These are phyloP conservation scores for Calonectria hawksworthii DNA, from an alignment of 2,329 filamentous ascomycete genomes.

Conservation along the genomic window DNA sequence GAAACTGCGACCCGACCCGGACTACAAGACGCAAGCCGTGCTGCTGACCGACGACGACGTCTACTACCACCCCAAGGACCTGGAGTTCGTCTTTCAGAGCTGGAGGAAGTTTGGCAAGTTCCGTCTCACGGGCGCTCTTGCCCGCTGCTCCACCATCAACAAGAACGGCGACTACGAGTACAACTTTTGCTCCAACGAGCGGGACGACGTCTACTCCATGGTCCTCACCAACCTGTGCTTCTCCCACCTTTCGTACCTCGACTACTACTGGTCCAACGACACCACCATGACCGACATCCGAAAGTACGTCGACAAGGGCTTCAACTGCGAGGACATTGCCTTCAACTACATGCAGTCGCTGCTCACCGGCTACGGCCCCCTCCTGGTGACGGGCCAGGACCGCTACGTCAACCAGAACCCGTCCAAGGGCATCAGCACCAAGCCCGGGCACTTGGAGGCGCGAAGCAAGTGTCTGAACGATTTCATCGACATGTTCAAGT, in stretches of 20 bases:
- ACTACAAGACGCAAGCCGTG: conserved; percentile 52
- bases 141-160: conserved; percentile 46
- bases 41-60: conserved; percentile 56
- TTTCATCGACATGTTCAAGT: conserved; percentile 46
- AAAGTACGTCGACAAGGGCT: conserved; percentile 49
- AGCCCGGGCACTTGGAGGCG: conserved; percentile 45
- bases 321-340: conserved; percentile 57
- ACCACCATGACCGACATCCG: conserved; percentile 46
- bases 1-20: conserved; percentile 52
- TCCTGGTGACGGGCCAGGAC: conserved; percentile 48
- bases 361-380: conserved; percentile 49
- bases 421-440: conserved; percentile 45
- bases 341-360: conserved; percentile 52
- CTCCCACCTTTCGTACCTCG: conserved; percentile 51
- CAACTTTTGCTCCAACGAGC: conserved; percentile 42
- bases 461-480: conserved; percentile 49
- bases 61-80: conserved; percentile 51
- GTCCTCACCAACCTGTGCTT: conserved; percentile 55
- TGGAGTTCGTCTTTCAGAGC: conserved; percentile 55
- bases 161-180: conserved; percentile 46
- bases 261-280: conserved; percentile 52
- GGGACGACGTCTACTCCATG: conserved; percentile 49
- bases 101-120: conserved; percentile 52
- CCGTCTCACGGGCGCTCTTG: conserved; percentile 51
- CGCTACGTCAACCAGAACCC: conserved; percentile 45